Percentiles rank a stretch among this genome's conserved stretches.
Evolutionary conservation across 768 basidiomycete genomes (phyloP).

Genomic region (Pleurotus djamor): DNA sequence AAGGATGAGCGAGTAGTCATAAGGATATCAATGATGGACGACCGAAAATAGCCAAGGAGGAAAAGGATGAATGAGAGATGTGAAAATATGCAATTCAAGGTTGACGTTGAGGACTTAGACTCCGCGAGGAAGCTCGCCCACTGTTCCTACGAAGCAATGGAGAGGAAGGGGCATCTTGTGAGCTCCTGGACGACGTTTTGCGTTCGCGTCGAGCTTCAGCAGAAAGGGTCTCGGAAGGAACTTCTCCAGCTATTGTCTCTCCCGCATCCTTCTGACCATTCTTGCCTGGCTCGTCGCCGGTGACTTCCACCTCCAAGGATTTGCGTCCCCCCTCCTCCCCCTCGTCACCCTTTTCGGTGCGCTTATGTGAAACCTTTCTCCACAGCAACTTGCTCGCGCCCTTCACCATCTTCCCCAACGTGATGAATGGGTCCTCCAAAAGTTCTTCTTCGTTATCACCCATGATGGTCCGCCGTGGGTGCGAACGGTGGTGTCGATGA

Average conservation of each 20-base stretch:
- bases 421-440: slow-evolving; percentile 45
- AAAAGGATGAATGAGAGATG: background rate
- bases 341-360: slow-evolving; percentile 15
- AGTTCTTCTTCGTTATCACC: slow-evolving; percentile 21
- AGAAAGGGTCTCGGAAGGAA: background rate
- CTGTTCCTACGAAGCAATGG: too few species aligned
- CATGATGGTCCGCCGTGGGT: slow-evolving; percentile 16
- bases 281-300: too few species aligned
- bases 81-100: background rate
- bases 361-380: slow-evolving; percentile 43
- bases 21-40: background rate
- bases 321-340: slow-evolving; percentile 1
- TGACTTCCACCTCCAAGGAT: too few species aligned
- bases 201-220: background rate
- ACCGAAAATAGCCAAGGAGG: background rate
- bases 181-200: background rate
- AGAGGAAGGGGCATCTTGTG: background rate
- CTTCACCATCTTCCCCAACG: slow-evolving; percentile 51
- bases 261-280: too few species aligned
- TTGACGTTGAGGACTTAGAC: background rate
- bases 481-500: slow-evolving; percentile 13
- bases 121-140: background rate
- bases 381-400: slow-evolving; percentile 48
- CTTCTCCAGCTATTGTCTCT: background rate
- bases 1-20: background rate